A percentile compares a stretch with the other conserved stretches of the same genome.
These are phyloP conservation scores for Bretschneidera sinensis DNA, from an alignment of 345 rosid species.

Conservation along the genomic window DNA sequence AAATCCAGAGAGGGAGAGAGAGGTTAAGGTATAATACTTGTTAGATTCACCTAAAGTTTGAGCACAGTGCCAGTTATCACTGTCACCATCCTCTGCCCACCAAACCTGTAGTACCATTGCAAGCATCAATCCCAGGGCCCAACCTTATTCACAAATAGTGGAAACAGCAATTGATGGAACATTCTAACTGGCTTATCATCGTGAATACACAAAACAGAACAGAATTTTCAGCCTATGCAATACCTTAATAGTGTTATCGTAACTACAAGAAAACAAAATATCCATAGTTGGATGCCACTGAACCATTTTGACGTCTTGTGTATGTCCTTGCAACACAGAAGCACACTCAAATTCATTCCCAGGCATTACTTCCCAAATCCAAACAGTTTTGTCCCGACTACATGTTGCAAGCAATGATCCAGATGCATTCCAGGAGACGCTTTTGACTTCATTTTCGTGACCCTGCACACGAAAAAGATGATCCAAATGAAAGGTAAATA, in stretches of 20 bases:
- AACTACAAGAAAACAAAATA: slow-evolving; percentile 84
- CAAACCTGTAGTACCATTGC: slow-evolving; percentile 65
- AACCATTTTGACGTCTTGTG: slow-evolving; percentile 95
- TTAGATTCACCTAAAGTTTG: slow-evolving; percentile 72
- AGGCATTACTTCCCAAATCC: slow-evolving; percentile 93
- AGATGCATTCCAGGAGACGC: slow-evolving; percentile 84
- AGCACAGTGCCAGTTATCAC: slow-evolving; percentile 62
- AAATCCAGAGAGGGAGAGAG: slow-evolving; percentile 2
- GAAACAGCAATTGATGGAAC: slow-evolving; percentile 3
- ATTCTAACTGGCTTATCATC: neutral
- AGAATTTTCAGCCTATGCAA: slow-evolving; percentile 1
- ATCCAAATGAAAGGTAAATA: neutral
- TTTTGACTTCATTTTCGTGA: slow-evolving; percentile 93
- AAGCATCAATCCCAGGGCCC: slow-evolving; percentile 6
- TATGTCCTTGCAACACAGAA: slow-evolving; percentile 84
- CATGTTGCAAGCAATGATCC: slow-evolving; percentile 79
- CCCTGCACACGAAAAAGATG: slow-evolving; percentile 42
- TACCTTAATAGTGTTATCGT: slow-evolving; percentile 93
- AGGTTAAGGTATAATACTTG: slow-evolving; percentile 42
- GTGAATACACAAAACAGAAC: neutral
- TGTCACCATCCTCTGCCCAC: slow-evolving; percentile 88
- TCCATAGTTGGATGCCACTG: slow-evolving; percentile 94
- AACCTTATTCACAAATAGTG: neutral
- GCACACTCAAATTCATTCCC: slow-evolving; percentile 84
- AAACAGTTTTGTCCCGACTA: slow-evolving; percentile 87